These are phyloP conservation scores for Cordyceps javanica DNA, from an alignment of 2,329 filamentous ascomycete genomes.

Conservation along the genomic window DNA sequence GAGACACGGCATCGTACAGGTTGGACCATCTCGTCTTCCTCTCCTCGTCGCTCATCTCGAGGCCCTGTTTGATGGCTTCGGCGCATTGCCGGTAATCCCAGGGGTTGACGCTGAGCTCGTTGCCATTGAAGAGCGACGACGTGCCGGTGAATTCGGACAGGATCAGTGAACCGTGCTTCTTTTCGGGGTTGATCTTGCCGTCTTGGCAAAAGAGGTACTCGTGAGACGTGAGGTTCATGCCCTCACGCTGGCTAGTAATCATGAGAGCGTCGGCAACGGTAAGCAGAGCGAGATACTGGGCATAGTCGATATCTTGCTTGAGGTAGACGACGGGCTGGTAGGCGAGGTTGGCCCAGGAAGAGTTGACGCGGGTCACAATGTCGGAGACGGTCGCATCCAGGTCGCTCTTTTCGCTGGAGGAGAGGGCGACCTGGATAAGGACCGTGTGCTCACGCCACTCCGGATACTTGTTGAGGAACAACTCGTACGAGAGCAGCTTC, in stretches of 20 bases:
- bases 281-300: slow-evolving; percentile 86
- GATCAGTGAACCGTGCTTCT: slow-evolving; percentile 84
- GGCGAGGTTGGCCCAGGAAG: slow-evolving; percentile 79
- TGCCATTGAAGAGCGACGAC: slow-evolving; percentile 73
- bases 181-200: slow-evolving; percentile 59
- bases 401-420: slow-evolving; percentile 80
- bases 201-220: slow-evolving; percentile 94
- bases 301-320: slow-evolving; percentile 88
- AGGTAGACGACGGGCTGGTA: slow-evolving; percentile 92
- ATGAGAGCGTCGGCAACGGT: slow-evolving; percentile 87
- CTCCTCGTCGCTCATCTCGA: slow-evolving; percentile 74
- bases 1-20: slow-evolving; percentile 66
- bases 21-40: slow-evolving; percentile 68
- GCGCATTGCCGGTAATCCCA: slow-evolving; percentile 92
- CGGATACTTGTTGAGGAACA: slow-evolving; percentile 91
- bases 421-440: slow-evolving; percentile 88
- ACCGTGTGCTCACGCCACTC: slow-evolving; percentile 85
- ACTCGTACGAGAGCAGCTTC: slow-evolving; percentile 85
- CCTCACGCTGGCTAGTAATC: slow-evolving; percentile 91
- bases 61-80: slow-evolving; percentile 73
- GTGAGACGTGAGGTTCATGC: slow-evolving; percentile 95
- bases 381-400: slow-evolving; percentile 84
- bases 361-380: slow-evolving; percentile 92
- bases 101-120: slow-evolving; percentile 82
- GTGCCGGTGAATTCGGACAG: slow-evolving; percentile 94